Conservation (phyloP, 352 stramenopile genomes). For the Globisporangium iwayamae region DNA sequence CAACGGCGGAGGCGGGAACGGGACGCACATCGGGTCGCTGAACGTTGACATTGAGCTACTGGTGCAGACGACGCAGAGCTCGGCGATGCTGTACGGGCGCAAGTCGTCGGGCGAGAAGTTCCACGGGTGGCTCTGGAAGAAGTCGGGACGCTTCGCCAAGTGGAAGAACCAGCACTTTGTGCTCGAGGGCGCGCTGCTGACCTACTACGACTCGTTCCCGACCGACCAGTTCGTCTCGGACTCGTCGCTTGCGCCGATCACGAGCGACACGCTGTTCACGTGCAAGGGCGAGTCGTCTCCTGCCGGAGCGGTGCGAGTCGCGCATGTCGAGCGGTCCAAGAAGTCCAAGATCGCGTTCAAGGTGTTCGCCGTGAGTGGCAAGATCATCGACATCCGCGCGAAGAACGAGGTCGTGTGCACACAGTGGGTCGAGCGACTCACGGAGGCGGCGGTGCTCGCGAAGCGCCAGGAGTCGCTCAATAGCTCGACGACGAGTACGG, state of each 20-base stretch:
- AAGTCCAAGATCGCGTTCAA: slow-evolving; percentile 85
- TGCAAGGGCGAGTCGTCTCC: slow-evolving; percentile 72
- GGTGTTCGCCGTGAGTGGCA: slow-evolving; percentile 76
- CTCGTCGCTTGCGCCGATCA: slow-evolving; percentile 51
- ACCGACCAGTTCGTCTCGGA: slow-evolving; percentile 72
- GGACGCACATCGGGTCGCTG: slow-evolving; percentile 32
- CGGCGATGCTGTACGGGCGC: slow-evolving; percentile 63
- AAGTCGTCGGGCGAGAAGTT: slow-evolving; percentile 68
- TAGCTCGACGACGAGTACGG: slow-evolving; percentile 67
- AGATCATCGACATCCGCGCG: slow-evolving; percentile 77
- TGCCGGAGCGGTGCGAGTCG: slow-evolving; percentile 63
- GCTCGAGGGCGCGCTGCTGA: slow-evolving; percentile 67
- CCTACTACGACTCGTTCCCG: slow-evolving; percentile 84
- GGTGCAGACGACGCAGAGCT: slow-evolving; percentile 77
- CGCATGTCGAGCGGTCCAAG: slow-evolving; percentile 66
- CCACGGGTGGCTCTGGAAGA: slow-evolving; percentile 83
- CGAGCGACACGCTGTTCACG: slow-evolving; percentile 61
- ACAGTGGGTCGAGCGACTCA: slow-evolving; percentile 74
- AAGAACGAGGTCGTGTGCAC: slow-evolving; percentile 75
- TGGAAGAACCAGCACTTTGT: slow-evolving; percentile 87
- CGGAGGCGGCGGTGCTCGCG: slow-evolving; percentile 56
- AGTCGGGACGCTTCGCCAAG: slow-evolving; percentile 72
- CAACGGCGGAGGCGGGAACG: slow-evolving; percentile 18
- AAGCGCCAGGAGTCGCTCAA: slow-evolving; percentile 80
- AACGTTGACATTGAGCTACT: slow-evolving; percentile 84